phyloP scores from a whole-genome alignment of 345 rosid species.

The Iberis pinnata region DNA sequence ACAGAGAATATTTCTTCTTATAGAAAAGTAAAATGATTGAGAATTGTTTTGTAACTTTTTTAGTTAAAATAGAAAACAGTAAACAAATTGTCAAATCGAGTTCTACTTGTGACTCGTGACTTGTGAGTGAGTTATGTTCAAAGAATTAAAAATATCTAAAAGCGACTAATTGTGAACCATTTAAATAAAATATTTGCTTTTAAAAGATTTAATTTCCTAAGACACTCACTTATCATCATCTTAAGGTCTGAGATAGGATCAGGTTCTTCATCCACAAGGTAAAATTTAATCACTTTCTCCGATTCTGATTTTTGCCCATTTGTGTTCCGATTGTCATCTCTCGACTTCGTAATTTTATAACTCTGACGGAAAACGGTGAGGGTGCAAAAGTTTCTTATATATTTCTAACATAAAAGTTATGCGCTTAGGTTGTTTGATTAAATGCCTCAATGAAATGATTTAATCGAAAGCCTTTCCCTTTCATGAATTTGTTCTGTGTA shows the following conservation, averaged over 20 bases:
- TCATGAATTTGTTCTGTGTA: not conserved
- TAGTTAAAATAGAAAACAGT: too few species aligned
- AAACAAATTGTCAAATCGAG: too few species aligned
- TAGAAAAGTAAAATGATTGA: too few species aligned
- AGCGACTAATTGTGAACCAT: conserved; percentile 4
- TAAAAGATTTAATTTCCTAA: not conserved
- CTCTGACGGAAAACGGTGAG: too few species aligned
- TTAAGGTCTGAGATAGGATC: conserved; percentile 7
- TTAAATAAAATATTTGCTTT: conserved; percentile 10
- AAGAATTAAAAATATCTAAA: not conserved
- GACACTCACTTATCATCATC: conserved; percentile 19
- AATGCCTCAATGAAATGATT: not conserved
- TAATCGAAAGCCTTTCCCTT: not conserved
- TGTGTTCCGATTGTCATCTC: too few species aligned
- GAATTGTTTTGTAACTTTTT: too few species aligned
- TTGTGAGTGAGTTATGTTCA: not conserved
- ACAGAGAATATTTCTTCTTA: too few species aligned
- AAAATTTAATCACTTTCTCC: not conserved
- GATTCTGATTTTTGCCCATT: too few species aligned
- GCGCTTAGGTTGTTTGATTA: not conserved
- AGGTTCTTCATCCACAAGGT: not conserved
- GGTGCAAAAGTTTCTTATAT: too few species aligned
- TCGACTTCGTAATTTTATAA: not conserved
- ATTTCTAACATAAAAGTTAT: not conserved
- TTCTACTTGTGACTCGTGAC: not conserved